phyloP scores from a whole-genome alignment of 345 rosid genomes.

The Eucalyptus sp. region DNA sequence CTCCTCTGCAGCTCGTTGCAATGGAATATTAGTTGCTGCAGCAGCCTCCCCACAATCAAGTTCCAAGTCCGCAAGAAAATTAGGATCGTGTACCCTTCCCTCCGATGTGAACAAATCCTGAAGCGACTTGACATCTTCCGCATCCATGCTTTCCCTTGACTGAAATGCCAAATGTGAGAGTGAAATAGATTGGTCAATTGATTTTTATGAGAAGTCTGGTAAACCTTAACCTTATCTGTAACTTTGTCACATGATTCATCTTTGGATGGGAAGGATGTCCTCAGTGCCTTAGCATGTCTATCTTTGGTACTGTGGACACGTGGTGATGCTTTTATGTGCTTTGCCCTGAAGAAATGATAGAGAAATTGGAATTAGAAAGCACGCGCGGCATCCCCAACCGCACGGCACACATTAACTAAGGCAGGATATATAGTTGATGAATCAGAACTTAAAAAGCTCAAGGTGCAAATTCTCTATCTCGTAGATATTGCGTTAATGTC shows the following conservation, averaged over 20 bases:
- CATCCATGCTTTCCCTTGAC: constrained; percentile 52
- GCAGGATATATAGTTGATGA: neutral
- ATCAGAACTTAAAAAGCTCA: neutral
- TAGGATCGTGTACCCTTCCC: constrained; percentile 29
- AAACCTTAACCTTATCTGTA: constrained; percentile 33
- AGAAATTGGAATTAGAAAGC: neutral
- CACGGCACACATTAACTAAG: neutral
- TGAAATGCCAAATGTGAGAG: neutral
- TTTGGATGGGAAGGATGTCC: constrained; percentile 9
- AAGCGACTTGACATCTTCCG: constrained; percentile 50
- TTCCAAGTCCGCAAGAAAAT: constrained; percentile 34
- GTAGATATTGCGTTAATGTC: neutral
- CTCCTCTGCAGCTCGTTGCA: constrained; percentile 33
- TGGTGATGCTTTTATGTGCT: constrained; percentile 69
- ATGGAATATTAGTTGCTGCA: constrained; percentile 22
- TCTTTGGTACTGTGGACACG: constrained; percentile 20
- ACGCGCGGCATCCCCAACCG: no score
- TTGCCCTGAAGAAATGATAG: constrained; percentile 42
- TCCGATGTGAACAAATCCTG: constrained; percentile 52
- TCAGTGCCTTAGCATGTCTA: constrained; percentile 20
- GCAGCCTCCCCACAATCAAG: constrained; percentile 25
- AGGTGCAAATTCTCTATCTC: neutral
- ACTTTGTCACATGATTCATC: constrained; percentile 38
- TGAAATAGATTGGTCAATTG: neutral
- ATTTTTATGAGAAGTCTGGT: neutral